These are phyloP conservation scores for Naganishia vaughanmartiniae DNA, from an alignment of 768 basidiomycete species.

Conservation along the genomic window DNA sequence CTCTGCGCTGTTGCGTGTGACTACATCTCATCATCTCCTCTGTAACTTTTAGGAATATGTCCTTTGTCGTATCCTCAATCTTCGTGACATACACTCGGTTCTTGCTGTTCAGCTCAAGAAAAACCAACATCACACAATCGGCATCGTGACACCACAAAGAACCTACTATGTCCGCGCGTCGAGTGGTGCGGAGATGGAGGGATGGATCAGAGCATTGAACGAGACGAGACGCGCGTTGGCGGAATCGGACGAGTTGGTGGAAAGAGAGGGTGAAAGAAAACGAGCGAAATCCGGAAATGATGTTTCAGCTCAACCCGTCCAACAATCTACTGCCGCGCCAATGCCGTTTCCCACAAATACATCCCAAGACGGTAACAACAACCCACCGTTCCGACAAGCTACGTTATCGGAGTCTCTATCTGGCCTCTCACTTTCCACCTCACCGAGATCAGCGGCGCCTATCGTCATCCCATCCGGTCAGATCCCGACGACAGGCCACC, in stretches of 20 bases:
- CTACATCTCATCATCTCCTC: conserved; percentile 13
- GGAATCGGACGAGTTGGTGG: conserved; percentile 50
- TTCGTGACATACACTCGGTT: conserved; percentile 84
- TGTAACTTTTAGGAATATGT: conserved; percentile 66
- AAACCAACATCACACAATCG: conserved; percentile 75
- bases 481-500: background rate
- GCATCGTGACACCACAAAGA: conserved; percentile 80
- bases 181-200: conserved; percentile 66
- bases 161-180: conserved; percentile 89
- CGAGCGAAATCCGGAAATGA: background rate
- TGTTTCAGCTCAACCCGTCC: background rate
- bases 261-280: conserved; percentile 27
- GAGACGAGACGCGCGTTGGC: conserved; percentile 65
- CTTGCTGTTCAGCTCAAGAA: conserved; percentile 83
- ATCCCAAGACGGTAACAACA: background rate
- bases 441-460: background rate
- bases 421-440: background rate
- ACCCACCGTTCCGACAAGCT: background rate
- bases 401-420: conserved; percentile 11
- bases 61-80: conserved; percentile 79
- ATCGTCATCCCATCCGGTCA: background rate
- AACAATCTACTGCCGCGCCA: background rate
- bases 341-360: background rate
- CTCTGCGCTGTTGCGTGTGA: background rate
- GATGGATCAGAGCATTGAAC: conserved; percentile 81